Evolutionary conservation across 2,329 filamentous ascomycete species (phyloP), one percentile per base, ranked within the genome.

Genomic region (Cercospora janseana): DNA sequence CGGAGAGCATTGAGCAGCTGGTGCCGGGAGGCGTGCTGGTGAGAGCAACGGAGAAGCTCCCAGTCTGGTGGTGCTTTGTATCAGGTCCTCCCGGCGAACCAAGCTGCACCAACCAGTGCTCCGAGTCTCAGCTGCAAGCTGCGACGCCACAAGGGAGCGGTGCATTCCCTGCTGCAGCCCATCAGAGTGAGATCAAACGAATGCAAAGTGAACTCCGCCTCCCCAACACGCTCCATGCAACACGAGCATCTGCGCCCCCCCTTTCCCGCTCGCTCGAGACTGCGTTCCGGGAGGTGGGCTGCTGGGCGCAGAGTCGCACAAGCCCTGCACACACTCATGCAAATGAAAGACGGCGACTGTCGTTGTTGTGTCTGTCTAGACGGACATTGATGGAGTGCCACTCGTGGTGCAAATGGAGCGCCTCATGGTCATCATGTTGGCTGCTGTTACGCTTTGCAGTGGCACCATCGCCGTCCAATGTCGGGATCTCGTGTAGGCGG

Each of bases 1-100:
- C 44, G 44, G 28, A 47, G 16, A 47, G 34, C 44, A 47, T 47
- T 47, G 44, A 47, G 34, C 44, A 40, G 32, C 44, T 38, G 41
- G n/a, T 20, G 32, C 44, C 44, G 44, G 44, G 41, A 48, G 32
- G 41, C 51, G 32, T 42, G 51, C 38, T 38, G 41, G 38, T 31
- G 48, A 21, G 48, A 27, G 41, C 26, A 34, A 34, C n/a, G n/a
- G 38, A 21, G 27, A 24, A 34, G 46, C 46, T 38, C 13, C 20
- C 32, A n/a, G 9, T 38, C 38, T 40, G 35, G 35, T 40, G 35
- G 35, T 46, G 44, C 12, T 29, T n/a, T 40, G 44, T 28, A 37
- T 47, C 44, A 47, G 15, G 32, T 47, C 40, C 32, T 31, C 18
- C 34, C 32, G 44, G 44, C 44, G 16, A 27, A 47, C 16, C 21